Base-by-base conservation (phyloP, 2,329 filamentous ascomycete species). In the Fusarium oligoseptatum region DNA sequence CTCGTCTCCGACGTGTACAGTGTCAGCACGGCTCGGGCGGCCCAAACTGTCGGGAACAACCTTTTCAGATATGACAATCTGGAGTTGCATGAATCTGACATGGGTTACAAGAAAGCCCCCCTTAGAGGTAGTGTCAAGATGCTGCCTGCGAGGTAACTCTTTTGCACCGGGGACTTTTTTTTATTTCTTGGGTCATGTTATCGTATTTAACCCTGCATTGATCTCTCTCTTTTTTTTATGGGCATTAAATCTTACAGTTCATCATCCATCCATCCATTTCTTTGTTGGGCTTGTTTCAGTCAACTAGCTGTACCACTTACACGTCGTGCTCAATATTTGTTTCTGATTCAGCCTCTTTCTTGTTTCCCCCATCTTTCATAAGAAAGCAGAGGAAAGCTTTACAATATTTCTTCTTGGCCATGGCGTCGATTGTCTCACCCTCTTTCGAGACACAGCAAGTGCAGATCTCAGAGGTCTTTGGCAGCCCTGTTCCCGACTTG, bases 401-500 rank as follows among this genome's bases (percentile, higher is more conserved):
- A 24, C 43, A 48, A n/a, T 27, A 10, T 20, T 17, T 34, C 60
- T 50, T 52, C 60, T 50, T 52, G 61, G 36, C 43, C 24, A 76
- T 76, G 73, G 64, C 64, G 52, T 52, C 65, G 50, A 37, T 45
- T 63, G 62, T 71, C 48, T 69, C 61, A 67, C 61, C 56, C 34
- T 29, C 55, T 14, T 48, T 64, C 45, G 37, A 73, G 27, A 24
- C 56, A 41, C 67, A 55, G 12, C 24, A 73, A 11, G 22, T 45
- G 6, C 17, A 43, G 6, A 48, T 80, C 14, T 79, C 82, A 17
- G 79, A 83, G 60, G 58, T 78, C 14, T 77, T 78, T 55, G 82
- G 82, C 14, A 58, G 75, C 11, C 64, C 70, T 27, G 62, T 82
- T 10, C 37, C 67, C 1, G 79, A 80, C 55, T 71, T 83, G 29